A percentile compares a stretch with the other conserved stretches of the same genome.
These are phyloP conservation scores for Linum lewisii DNA, from an alignment of 345 rosid species.

Conservation along the genomic window DNA sequence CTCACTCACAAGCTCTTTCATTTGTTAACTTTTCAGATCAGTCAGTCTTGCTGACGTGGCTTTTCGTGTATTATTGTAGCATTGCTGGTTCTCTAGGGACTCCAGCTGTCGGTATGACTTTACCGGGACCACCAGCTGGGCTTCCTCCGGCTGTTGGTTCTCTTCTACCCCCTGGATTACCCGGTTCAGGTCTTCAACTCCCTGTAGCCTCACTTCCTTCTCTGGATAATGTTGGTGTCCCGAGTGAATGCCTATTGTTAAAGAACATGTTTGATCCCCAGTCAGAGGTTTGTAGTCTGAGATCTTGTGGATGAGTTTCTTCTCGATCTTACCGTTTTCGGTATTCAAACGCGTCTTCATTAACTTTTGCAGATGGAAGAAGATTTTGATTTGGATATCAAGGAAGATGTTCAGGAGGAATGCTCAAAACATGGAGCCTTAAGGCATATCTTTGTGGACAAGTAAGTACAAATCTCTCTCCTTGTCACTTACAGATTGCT, in stretches of 20 bases:
- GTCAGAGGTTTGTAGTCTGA: slow-evolving; percentile 41
- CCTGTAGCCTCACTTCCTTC: slow-evolving; percentile 33
- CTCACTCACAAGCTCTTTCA: slow-evolving; percentile 7
- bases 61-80: slow-evolving; percentile 15
- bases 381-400: slow-evolving; percentile 77
- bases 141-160: slow-evolving; percentile 44
- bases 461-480: slow-evolving; percentile 38
- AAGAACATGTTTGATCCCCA: slow-evolving; percentile 95
- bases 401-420: slow-evolving; percentile 82
- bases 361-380: slow-evolving; percentile 54
- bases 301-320: not conserved
- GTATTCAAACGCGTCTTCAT: not conserved
- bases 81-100: slow-evolving; percentile 21
- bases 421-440: slow-evolving; percentile 68
- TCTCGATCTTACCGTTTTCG: not conserved
- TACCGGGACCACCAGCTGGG: slow-evolving; percentile 30
- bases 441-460: slow-evolving; percentile 75
- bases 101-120: slow-evolving; percentile 27
- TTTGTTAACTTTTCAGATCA: not conserved
- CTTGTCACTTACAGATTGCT: not conserved
- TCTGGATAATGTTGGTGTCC: slow-evolving; percentile 54
- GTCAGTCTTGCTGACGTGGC: not conserved
- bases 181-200: slow-evolving; percentile 38
- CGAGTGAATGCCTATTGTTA: slow-evolving; percentile 68
- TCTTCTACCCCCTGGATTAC: slow-evolving; percentile 42